Evolutionary conservation across 345 rosid genomes (phyloP).

Genomic region (Brassica nigra): DNA sequence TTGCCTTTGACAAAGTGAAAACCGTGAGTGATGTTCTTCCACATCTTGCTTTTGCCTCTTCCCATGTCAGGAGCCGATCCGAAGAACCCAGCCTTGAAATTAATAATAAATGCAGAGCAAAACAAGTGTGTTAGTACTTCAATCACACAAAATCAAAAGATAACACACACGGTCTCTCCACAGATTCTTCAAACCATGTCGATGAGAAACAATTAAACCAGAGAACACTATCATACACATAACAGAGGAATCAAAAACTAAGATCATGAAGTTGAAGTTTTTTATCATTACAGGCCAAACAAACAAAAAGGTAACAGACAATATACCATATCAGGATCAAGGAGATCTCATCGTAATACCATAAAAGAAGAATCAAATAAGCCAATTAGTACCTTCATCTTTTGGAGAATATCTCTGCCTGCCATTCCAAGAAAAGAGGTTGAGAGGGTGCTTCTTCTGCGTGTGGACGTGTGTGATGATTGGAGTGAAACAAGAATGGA

Average conservation of each 20-base stretch:
- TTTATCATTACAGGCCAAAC: neutral
- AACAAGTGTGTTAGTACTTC: neutral
- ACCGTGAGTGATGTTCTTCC: constrained; percentile 8
- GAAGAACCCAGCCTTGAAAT: neutral
- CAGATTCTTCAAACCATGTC: neutral
- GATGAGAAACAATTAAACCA: neutral
- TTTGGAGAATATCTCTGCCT: constrained; percentile 70
- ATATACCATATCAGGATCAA: constrained; percentile 9
- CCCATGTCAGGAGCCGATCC: neutral
- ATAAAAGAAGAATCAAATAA: neutral
- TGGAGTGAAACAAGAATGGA: neutral
- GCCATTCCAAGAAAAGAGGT: constrained; percentile 43
- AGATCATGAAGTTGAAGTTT: neutral
- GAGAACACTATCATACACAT: neutral
- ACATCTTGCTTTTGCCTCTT: constrained; percentile 11
- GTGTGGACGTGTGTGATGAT: neutral
- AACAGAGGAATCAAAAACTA: neutral
- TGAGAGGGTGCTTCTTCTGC: constrained; percentile 4
- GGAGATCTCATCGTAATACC: constrained; percentile 7
- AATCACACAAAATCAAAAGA: neutral
- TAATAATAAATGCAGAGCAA: neutral
- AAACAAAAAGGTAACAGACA: neutral
- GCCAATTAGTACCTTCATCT: constrained; percentile 59
- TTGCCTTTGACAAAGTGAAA: constrained; percentile 2
- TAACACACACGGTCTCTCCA: neutral